Base-by-base conservation (phyloP, 2,329 filamentous ascomycete genomes). In the Alternaria angustiovoidea region DNA sequence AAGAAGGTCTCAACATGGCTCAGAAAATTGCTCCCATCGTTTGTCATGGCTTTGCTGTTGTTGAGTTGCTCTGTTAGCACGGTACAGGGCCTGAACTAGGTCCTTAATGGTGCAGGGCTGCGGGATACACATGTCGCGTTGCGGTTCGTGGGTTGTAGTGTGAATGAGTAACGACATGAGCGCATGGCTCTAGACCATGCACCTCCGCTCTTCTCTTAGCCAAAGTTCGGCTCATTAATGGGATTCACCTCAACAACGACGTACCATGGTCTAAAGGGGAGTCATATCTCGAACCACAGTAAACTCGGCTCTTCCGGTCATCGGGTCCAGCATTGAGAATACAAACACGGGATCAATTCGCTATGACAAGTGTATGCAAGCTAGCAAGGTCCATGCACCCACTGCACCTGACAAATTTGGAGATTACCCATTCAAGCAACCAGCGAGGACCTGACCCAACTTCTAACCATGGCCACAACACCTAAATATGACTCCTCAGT, bases 331-430 rank as follows among this genome's bases (percentile, higher is more conserved):
- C 53, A 56, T 56, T 49, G 44, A 56, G 36, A 56, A 56, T 56
- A 34, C 44, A 48, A 56, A 56, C 43, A 56, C 53, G 53, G 53
- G 53, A 56, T 56, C 43, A 56, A 56, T 56, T 56, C 44, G 53
- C 53, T 56, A 56, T 56, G 36, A 56, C 42, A 56, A 56, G 44
- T 56, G 53, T 56, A 56, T 49, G 53, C 53, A 56, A 56, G 53
- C 44, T 56, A 49, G 53, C 53, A 54, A 54, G 51, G 41, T 54
- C 51, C 51, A 54, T 54, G 51, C 51, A 54, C 51, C 41, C 51
- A 54, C 51, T 56, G 36, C 44, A 56, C 53, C 44, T 49, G 24
- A 56, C 44, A 36, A 56, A 56, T 49, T 56, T 56, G 53, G 53
- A 56, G 53, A 56, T 56, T 54, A 49, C 53, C 53, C 43, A 56